Evolutionary conservation across 768 basidiomycete genomes (phyloP), one percentile per base, ranked within the genome.

Genomic region (Favolaschia claudopus): DNA sequence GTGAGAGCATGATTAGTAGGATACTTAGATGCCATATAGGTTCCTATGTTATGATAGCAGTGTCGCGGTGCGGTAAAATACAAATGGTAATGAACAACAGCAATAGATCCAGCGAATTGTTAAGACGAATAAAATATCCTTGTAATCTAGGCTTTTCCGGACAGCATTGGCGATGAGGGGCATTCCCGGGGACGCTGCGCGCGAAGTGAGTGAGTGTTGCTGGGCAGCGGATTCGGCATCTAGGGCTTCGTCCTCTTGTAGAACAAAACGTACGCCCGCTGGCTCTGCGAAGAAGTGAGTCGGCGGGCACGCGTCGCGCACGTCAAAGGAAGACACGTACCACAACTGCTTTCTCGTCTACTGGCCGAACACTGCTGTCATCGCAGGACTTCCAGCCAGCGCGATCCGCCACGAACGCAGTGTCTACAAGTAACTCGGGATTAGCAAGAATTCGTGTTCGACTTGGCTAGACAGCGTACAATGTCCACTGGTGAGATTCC

Each of bases 341-440:
- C 48, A 94, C 90, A 6, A 97, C 91, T 70, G 95, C 89, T 68
- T 85, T 90, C 44, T 88, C 78, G 49, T 93, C 87, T 27, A 86
- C 87, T 39, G 82, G 69, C 45, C 86, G 86, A 58, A 98, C 82
- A 66, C 91, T 91, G 67, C 95, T 95, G 72, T 99, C 96, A 68
- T 97, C 95, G 70, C 95, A 96, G 68, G 93, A 93, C 70, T 89
- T 76, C 97, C 97, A 99, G 33, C 91, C 88, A 31, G 91, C 89
- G 50, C 89, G 82, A 15, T 91, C 93, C 32, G 92, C 85, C 48
- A 99, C 87, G 68, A 88, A 95, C 19, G 97, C 95, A 42, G 96
- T 99, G 72, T 99, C 96, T 97, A 66, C 5, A 27, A 34, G 47
- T 39, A 20, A 22, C 47, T 47, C 53, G 61, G 51, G 49, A 45